Base-by-base conservation (phyloP, 345 rosid genomes). In the Turritis glabra region DNA sequence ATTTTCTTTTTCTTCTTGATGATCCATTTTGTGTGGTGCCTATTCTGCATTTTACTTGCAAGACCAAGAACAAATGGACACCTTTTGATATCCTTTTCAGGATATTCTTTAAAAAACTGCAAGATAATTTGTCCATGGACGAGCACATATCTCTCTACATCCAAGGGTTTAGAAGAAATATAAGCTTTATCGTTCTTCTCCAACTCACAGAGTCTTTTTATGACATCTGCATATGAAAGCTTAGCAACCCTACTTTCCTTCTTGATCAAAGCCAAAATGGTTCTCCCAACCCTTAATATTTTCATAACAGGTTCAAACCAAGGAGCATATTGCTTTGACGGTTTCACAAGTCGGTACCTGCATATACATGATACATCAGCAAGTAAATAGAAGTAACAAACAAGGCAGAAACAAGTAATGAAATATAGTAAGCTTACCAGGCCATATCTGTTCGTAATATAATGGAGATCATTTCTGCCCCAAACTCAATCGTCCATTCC, bases 271-370 rank as follows among this genome's bases (percentile, higher is more conserved):
- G 86, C 72, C 14, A 87, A 82, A 23, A 93, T 86, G 78, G 88
- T 80, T 53, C 83, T 81, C 15, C 85, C 98, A 23, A 93, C 80
- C 58, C 81, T 79, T 27, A 92, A 92, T 33, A 92, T 87, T 85
- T 86, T 89, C 21, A 89, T 64, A 27, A 89, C 90, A 35, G 92
- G 86, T 70, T 70, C 78, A 73, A 75, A 84, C 97, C 98, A 93
- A 5, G 91, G 87, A 27, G 85, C 84, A 80, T 91, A 93, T 43
- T 87, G 90, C 71, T 87, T 85, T 43, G 94, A 87, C 7, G 98
- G 98, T 77, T 82, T 82, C 10, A 96, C 98, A 25, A 91, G 97
- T 78, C 91, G 81, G 78, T 93, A 93, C 97, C 96, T 93, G 83
- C 66, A 79, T 54, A 59, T 18, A 54, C 32, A 9, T 18, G 48